These are phyloP conservation scores for Capsella bursapastoris DNA, from an alignment of 345 rosid genomes.

Conservation along the genomic window DNA sequence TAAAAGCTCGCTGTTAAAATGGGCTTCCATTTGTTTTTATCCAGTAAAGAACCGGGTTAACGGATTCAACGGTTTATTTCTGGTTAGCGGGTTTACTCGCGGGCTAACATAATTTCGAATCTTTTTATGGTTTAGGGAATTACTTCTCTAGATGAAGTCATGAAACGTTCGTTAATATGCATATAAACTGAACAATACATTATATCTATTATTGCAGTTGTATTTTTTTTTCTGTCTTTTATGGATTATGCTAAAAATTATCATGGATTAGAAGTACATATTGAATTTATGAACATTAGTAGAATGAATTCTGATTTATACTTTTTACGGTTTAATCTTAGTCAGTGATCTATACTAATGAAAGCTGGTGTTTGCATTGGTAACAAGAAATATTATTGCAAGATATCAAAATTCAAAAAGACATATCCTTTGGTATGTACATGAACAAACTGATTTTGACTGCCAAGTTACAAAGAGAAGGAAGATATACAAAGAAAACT, in stretches of 20 bases:
- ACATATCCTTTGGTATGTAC: slow-evolving; percentile 26
- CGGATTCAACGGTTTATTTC: background rate
- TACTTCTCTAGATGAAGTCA: background rate
- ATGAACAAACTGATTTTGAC: slow-evolving; percentile 30
- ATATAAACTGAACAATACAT: too few species aligned
- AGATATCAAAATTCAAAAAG: slow-evolving; percentile 26
- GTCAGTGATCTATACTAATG: background rate
- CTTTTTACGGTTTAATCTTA: background rate
- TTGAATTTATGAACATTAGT: background rate
- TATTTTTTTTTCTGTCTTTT: too few species aligned
- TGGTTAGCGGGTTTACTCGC: slow-evolving; percentile 27
- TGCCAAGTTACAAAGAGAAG: slow-evolving; percentile 27
- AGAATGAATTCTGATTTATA: background rate
- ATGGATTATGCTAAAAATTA: background rate
- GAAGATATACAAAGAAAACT: slow-evolving; percentile 29
- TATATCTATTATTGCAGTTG: too few species aligned
- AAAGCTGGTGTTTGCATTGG: slow-evolving; percentile 27
- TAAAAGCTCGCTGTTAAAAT: background rate
- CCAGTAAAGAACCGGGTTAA: slow-evolving; percentile 27
- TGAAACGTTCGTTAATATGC: background rate
- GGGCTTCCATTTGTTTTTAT: slow-evolving; percentile 32
- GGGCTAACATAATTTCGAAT: background rate
- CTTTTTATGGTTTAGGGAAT: background rate
- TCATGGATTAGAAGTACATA: background rate
- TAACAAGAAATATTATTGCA: slow-evolving; percentile 28